Conservation (phyloP, 108 stramenopile species). For the Poteriospumella lacustris region DNA sequence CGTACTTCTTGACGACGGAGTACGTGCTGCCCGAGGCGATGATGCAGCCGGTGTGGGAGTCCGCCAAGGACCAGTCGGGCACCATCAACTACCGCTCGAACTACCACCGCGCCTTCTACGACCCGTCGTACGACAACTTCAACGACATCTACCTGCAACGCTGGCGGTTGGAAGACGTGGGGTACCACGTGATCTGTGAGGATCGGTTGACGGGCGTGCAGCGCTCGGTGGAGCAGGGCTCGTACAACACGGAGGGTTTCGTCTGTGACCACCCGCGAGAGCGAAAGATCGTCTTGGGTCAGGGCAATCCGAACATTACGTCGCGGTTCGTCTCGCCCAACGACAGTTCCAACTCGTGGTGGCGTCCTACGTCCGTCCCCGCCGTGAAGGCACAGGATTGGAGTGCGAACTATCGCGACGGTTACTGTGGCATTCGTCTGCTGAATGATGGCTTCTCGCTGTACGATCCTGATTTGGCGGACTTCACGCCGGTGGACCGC, state of each 20-base stretch:
- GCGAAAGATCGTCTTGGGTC: constrained; percentile 65
- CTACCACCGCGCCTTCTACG: constrained; percentile 71
- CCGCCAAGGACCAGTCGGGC: constrained; percentile 61
- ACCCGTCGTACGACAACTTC: constrained; percentile 69
- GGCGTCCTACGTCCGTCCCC: constrained; percentile 70
- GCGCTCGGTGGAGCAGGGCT: constrained; percentile 51
- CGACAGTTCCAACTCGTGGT: constrained; percentile 59
- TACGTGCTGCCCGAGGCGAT: constrained; percentile 66
- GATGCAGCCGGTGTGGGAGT: constrained; percentile 83
- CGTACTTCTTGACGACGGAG: constrained; percentile 69
- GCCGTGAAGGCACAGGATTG: constrained; percentile 68
- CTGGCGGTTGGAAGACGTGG: constrained; percentile 68
- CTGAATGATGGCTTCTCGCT: constrained; percentile 57
- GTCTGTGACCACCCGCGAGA: constrained; percentile 65
- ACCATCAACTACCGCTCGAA: constrained; percentile 65
- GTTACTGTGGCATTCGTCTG: constrained; percentile 62
- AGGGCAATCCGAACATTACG: constrained; percentile 55
- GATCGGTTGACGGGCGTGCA: constrained; percentile 54
- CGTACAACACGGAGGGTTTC: constrained; percentile 57
- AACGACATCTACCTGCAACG: constrained; percentile 79
- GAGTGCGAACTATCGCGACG: constrained; percentile 67
- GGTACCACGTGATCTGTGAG: constrained; percentile 66
- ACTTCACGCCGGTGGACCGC: constrained; percentile 39
- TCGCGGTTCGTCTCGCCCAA: constrained; percentile 68
- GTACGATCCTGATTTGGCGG: constrained; percentile 49